Evolutionary conservation across 2,329 filamentous ascomycete species (phyloP), one percentile per base, ranked within the genome.

Genomic region (Aspergillus pseudoterreus): DNA sequence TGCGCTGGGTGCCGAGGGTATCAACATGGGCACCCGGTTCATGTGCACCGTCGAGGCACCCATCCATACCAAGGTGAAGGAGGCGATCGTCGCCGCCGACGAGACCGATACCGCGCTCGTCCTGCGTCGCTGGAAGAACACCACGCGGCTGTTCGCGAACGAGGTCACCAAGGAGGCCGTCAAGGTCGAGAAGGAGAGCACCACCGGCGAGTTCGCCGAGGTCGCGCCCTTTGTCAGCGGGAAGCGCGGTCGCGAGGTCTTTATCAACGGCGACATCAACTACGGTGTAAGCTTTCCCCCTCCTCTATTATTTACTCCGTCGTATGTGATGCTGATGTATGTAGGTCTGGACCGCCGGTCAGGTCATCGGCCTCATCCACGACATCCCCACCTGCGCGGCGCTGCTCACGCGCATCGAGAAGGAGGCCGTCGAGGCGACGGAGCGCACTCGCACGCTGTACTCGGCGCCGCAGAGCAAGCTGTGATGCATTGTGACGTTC

Each of bases 1-100:
- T 61, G 86, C 87, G 38, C 81, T 99, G 11, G 94, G 94, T 33
- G 94, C 94, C 0, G 89, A 90, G 70, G 94, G 94, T 57, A 86
- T 97, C 75, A 99, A 99, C 75, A 99, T 99, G 94, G 94, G 94
- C 52, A 99, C 94, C 9, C 81, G 94, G 39, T 99, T 97, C 78
- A 95, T 99, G 89, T 92, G 88, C 76, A 97, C 94, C 0, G 79
- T 92, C 42, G 94, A 97, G 74, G 86, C 92, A 14, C 94, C 94
- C 1, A 88, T 99, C 57, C 94, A 99, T 75, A 70, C 83, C 45
- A 95, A 95, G 61, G 90, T 99, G 77, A 99, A 99, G 81, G 81
- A 95, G 71, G 81, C 88, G 60, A 99, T 99, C 65, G 91, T 96
- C 46, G 81, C 84, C 50, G 88, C 92, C 1, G 81, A 90, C 57